Conservation (phyloP, 2,329 filamentous ascomycete genomes). For the Leptographium galeiforme region DNA sequence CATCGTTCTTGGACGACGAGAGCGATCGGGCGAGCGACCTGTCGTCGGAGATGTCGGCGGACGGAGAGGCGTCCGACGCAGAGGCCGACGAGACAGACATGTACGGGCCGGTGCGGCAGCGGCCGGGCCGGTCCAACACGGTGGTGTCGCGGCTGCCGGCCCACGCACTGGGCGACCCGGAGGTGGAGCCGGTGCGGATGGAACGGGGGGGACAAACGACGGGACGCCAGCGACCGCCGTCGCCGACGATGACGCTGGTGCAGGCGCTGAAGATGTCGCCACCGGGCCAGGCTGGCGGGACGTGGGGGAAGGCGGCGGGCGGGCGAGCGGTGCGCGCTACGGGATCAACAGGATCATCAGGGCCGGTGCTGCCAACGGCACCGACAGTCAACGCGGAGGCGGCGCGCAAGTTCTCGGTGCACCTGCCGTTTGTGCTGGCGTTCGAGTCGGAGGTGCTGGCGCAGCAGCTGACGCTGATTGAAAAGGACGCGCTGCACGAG, state of each 20-base stretch:
- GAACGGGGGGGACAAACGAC: slow-evolving; percentile 8
- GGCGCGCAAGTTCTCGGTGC: slow-evolving; percentile 31
- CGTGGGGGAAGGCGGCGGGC: not conserved
- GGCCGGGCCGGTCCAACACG: slow-evolving; percentile 15
- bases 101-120: slow-evolving; percentile 11
- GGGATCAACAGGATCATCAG: too few relatives aligned
- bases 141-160: slow-evolving; percentile 22
- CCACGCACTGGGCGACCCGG: slow-evolving; percentile 20
- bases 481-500: slow-evolving; percentile 74
- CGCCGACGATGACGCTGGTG: slow-evolving; percentile 32
- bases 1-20: slow-evolving; percentile 31
- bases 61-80: slow-evolving; percentile 29
- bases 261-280: slow-evolving; percentile 33
- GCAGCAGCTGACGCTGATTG: slow-evolving; percentile 73
- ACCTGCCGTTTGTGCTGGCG: slow-evolving; percentile 68
- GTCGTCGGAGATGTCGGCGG: slow-evolving; percentile 48
- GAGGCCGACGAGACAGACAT: slow-evolving; percentile 12
- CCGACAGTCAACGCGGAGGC: slow-evolving; percentile 14
- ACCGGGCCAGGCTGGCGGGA: slow-evolving; percentile 17
- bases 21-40: slow-evolving; percentile 42
- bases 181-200: slow-evolving; percentile 8
- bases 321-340: not conserved
- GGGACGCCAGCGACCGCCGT: slow-evolving; percentile 19
- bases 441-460: slow-evolving; percentile 69
- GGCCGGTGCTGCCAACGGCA: slow-evolving; percentile 15